Conservation (phyloP, 169 alveolate genomes). For the Eimeria tenella region DNA sequence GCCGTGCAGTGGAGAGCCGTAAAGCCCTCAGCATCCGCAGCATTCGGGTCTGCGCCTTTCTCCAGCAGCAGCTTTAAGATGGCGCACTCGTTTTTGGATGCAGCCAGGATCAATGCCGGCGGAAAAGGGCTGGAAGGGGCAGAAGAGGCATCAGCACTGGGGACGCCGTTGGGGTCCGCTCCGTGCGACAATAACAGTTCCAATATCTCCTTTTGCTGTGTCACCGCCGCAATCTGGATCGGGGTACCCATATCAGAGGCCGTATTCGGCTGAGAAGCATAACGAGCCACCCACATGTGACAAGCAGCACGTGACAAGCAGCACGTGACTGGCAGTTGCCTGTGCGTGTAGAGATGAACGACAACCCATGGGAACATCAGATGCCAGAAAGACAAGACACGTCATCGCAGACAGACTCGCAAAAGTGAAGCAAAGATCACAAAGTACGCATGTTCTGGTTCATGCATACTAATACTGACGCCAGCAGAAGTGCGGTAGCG, state of each 20-base stretch:
- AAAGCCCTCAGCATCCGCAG: conserved; percentile 38
- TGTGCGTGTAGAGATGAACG: too few species aligned
- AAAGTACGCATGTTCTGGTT: too few species aligned
- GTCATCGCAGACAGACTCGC: too few species aligned
- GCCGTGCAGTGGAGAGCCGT: conserved; percentile 56
- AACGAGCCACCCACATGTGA: too few species aligned
- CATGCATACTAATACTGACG: too few species aligned
- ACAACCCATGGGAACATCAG: too few species aligned
- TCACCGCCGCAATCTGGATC: conserved; percentile 30
- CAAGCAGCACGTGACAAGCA: too few species aligned
- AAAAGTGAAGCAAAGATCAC: too few species aligned
- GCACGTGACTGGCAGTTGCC: too few species aligned
- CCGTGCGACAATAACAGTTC: conserved; percentile 34
- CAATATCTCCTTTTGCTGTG: conserved; percentile 34
- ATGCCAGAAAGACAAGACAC: too few species aligned
- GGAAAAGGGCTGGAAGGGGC: conserved; percentile 53
- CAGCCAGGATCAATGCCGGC: conserved; percentile 61
- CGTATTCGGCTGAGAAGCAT: conserved; percentile 1
- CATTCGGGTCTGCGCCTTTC: conserved; percentile 33
- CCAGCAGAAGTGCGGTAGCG: too few species aligned
- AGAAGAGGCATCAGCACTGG: background rate
- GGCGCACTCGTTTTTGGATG: conserved; percentile 40
- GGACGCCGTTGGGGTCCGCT: conserved; percentile 28
- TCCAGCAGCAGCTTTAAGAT: conserved; percentile 32
- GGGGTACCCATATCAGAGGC: conserved; percentile 46